Base-by-base conservation (phyloP, 257 asterid genomes). In the Thymus quinquecostatus region DNA sequence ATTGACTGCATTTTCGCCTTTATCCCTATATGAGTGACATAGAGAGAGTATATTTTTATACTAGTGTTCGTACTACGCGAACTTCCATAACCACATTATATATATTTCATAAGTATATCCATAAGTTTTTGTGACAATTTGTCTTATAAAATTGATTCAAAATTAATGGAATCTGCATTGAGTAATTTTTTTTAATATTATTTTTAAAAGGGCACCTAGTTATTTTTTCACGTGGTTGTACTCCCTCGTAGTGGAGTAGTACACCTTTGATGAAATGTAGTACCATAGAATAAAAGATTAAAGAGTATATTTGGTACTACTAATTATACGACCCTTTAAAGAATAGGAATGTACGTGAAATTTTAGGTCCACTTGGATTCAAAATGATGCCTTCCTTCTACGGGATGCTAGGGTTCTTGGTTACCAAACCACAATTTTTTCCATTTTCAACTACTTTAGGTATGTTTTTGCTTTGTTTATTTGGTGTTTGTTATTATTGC, bases 301-400 rank as follows among this genome's bases (percentile, higher is more conserved):
- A 68, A 64, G 48, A 67, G 75, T 77, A 58, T 49, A 60, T 66
- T 64, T 69, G 57, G 84, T 80, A 80, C 84, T 76, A 77, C 78
- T 62, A 66, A 67, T 53, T 13, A 38, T 71, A 55, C 59, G 49
- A 69, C 50, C 50, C 55, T 51, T 51, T 32, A 58, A 54, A 40
- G 29, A 2, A 56, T 64, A 69, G 45, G 45, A 49, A 70, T 60
- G 53, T 34, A 27, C 21, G 63, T 47, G 21, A 79, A 11, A 45
- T 53, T 62, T 58, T 70, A 48, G 77, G 81, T 80, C 80, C 83
- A 75, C 77, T 10, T n/a, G 4, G 1, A 33, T 56, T 65, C 29
- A 36, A 75, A 71, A 74, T 6, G 64, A 79, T 79, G 67, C 83
- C 77, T 71, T 75, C 64, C 81, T 80, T 72, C 70, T 4, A 80